Evolutionary conservation across 1,284 basidiomycete genomes (phyloP), one percentile per base, ranked within the genome.

Genomic region (Microbotryum violaceum): DNA sequence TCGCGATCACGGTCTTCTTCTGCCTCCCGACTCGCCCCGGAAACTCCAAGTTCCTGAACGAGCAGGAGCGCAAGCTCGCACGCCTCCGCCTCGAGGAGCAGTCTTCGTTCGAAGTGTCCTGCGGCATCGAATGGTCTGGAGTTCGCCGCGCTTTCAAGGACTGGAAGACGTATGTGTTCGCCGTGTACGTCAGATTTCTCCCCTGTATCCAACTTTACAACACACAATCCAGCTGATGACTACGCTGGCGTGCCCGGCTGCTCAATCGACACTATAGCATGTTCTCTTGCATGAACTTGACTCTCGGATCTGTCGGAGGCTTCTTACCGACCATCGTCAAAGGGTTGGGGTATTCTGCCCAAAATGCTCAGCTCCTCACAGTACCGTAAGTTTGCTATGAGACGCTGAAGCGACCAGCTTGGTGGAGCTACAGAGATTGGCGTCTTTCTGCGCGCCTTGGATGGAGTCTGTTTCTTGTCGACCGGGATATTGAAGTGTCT

Each of bases 21-120:
- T 77, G 86, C 64, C 78, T 93, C 9, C 90, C 90, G 0, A 80
- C 85, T 57, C 79, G 89, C 37, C 90, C 90, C 0, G 88, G 91
- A 72, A 85, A 82, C 12, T 85, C 87, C 0, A 75, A 74, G 0
- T 87, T 84, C 72, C 76, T 92, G 49, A 85, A 78, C 49, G 85
- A 87, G 64, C 78, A 82, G 12, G 86, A 93, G 73, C 82, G 89
- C 12, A 81, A 81, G 54, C 76, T 92, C 42, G 86, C 87, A 3
- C 70, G 89, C 29, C 83, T 83, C 21, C 81, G 89, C 54, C 83
- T 88, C 78, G 90, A 88, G 70, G 79, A 84, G 56, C 82, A 84
- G 25, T 81, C 82, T 5, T 81, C 81, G 59, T 82, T 82, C 3
- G 89, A 91, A 69, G 74, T 48, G 4, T 48, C 64, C 6, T 54